Evolutionary conservation across 192 early-diverging fungal genomes (phyloP), one percentile per base, ranked within the genome.

Genomic region (Coemansia interrupta): DNA sequence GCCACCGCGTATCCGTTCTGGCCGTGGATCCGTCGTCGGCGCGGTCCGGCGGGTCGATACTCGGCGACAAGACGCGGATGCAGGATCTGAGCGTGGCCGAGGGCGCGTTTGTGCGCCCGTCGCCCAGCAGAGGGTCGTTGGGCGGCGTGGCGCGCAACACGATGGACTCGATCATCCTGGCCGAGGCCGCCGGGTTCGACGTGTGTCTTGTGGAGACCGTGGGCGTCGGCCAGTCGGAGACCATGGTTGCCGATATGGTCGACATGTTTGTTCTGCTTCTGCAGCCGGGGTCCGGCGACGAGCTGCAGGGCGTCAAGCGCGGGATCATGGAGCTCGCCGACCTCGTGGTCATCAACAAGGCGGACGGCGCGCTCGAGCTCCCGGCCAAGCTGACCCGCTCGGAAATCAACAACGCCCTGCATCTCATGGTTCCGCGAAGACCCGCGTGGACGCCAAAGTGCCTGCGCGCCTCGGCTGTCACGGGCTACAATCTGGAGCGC

Each of bases 51-150:
- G 91, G 91, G 18, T 90, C 87, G 14, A 92, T 92, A 55, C 68
- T 93, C 10, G 90, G 89, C 39, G 91, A 93, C 77, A 93, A 92
- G 63, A 93, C 91, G 17, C 73, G 91, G 18, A 93, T 93, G 91
- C 82, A 84, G 28, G 77, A 84, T 17, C 72, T 93, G n/a, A 86
- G 89, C 1, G 70, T 77, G 9, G 54, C 82, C 39, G 60, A 65
- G 4, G 64, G 72, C 30, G 91, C 91, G 0, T 93, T 86, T 56
- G 82, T 93, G 32, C 76, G 90, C n/a, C 89, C 89, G 17, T 89
- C 89, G 42, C 89, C 89, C 12, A 84, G 76, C 63, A 67, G 87
- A 22, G 87, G 91, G 22, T 87, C 89, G 4, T 64, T 92, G 26
- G 90, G 87, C 70, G 79, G 60, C 66, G 91, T 92, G 30, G 91